Base-by-base conservation (phyloP, 768 basidiomycete genomes). In the Leucogyrophana mollusca region DNA sequence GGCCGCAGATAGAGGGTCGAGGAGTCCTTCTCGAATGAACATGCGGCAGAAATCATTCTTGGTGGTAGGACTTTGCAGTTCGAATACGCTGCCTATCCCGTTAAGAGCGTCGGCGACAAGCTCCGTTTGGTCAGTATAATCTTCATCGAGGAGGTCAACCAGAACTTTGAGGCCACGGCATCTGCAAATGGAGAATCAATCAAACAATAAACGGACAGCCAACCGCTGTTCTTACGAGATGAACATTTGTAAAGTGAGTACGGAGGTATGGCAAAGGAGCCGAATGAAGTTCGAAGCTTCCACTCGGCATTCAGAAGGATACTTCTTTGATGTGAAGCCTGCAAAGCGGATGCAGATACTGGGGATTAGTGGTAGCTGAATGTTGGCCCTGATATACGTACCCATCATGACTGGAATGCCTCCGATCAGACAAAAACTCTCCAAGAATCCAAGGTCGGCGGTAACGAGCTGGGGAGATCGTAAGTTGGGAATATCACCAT, bases 41-140 rank as follows among this genome's bases (percentile, higher is more conserved):
- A 98, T 94, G 9, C 96, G 82, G 60, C 94, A 97, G 62, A 98
- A 98, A 67, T 98, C 96, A 60, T 96, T 97, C 65, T 96, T 92
- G 9, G 94, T 94, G 3, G 94, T 96, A 7, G 96, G 90, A 38
- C 90, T 93, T 64, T 97, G 88, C 10, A 98, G 78, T 53, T 98
- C 94, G 59, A 99, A 97, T 13, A 98, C 96, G 52, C 85, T 92
- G 38, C 87, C 85, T 40, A 99, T 93, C 8, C 95, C 95, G 50
- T 95, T 91, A 11, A 99, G 76, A 5, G 96, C 94, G 48, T 94
- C 90, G 20, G 90, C 85, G 35, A 99, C 86, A 9, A 99, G 82
- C 43, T 92, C 90, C 10, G 85, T 83, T 65, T 96, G 91, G 52
- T 94, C 87, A 0, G 82, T 78, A 70, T 94, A 98, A 65, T 94